Evolutionary conservation across 805 yeast species (phyloP), one percentile per base, ranked within the genome.

Genomic region (Limtongozyma cylindracea): DNA sequence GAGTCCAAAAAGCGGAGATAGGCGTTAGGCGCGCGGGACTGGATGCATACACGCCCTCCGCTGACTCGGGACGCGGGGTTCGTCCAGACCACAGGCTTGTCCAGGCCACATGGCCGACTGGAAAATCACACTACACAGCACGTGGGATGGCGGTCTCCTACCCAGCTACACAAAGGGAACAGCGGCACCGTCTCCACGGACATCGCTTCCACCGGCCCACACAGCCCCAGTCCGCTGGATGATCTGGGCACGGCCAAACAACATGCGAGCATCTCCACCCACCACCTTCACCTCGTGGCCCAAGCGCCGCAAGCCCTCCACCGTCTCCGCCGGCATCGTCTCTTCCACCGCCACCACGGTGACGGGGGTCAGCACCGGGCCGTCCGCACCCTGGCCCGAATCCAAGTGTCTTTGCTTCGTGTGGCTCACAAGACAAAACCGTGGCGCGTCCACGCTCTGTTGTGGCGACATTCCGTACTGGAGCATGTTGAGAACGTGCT

Each of bases 161-260:
- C n/a, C n/a, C n/a, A n/a, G n/a, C n/a, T n/a, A n/a, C n/a, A n/a
- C n/a, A n/a, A n/a, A n/a, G n/a, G 77, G 66, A 10, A 58, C 58
- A 8, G 84, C 68, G 3, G 72, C 71, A 6, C 91, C 91, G 39
- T 74, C 91, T n/a, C 82, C 91, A 23, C 91, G 53, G n/a, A 52
- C 56, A 31, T 74, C 91, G 24, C 73, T 61, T 2, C 91, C 91
- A 8, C 62, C 91, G 18, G 68, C 48, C 37, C 61, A 68, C 2
- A 57, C 61, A 13, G 43, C 32, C 1, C 49, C 37, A 10, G 45
- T 53, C 24, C 50, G 56, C 34, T 52, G 54, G 26, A 74, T 71
- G 21, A 76, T 58, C 38, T 76, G 91, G 4, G 82, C 84, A 26
- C 82, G 46, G 3, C 80, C 80, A 41, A 63, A 61, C 3, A 44